These are phyloP conservation scores for Epichloe festucae DNA, from an alignment of 2,329 filamentous ascomycete species.

Conservation along the genomic window DNA sequence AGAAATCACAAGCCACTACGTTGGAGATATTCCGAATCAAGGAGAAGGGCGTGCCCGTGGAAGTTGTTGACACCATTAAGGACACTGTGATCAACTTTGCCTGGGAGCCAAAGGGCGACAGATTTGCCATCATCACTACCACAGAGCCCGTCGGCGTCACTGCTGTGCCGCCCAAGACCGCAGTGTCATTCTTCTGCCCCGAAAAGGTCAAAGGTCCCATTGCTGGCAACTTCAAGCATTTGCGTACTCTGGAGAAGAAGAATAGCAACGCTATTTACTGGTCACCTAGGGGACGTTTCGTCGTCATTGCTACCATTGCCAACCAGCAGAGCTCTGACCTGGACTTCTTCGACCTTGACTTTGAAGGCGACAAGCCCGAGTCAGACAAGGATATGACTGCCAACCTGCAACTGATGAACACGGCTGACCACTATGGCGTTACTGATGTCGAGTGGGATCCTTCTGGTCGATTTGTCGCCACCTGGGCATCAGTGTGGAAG, in stretches of 20 bases:
- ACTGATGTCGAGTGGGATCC: conserved; percentile 98
- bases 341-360: conserved; percentile 96
- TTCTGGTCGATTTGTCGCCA: conserved; percentile 85
- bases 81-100: conserved; percentile 99
- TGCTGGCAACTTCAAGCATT: conserved; percentile 89
- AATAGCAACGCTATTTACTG: conserved; percentile 99
- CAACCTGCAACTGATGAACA: conserved; percentile 90
- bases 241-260: conserved; percentile 95
- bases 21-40: conserved; percentile 95
- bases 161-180: conserved; percentile 83
- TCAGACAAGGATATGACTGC: conserved; percentile 87
- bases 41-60: conserved; percentile 96
- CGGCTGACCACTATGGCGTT: conserved; percentile 89
- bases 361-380: conserved; percentile 91
- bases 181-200: conserved; percentile 91
- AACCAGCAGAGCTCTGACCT: conserved; percentile 90
- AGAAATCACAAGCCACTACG: conserved; percentile 94
- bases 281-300: conserved; percentile 90
- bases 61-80: conserved; percentile 95
- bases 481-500: conserved; percentile 90
- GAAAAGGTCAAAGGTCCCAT: conserved; percentile 78
- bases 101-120: conserved; percentile 96
- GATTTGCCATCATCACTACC: conserved; percentile 93
- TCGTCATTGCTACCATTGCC: conserved; percentile 83
- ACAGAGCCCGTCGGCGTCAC: conserved; percentile 67